phyloP scores from a whole-genome alignment of 768 basidiomycete genomes.

The Termitomyces sp. region DNA sequence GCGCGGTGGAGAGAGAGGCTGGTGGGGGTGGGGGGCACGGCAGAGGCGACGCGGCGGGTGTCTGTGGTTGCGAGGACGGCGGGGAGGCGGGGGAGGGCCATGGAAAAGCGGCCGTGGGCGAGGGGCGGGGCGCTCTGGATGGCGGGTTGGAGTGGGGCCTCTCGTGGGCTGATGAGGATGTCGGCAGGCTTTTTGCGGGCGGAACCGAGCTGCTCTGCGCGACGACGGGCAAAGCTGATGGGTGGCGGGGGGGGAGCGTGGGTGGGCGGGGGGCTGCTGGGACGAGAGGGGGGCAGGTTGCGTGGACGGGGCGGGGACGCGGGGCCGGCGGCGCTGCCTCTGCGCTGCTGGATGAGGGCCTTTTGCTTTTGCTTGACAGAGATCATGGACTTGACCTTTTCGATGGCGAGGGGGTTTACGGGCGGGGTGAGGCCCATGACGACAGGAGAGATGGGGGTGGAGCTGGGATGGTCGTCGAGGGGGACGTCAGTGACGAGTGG shows the following conservation, averaged over 20 bases:
- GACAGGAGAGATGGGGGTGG: conserved; percentile 61
- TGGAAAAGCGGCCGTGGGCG: conserved; percentile 43
- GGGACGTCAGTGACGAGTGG: conserved; percentile 33
- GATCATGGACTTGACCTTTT: conserved; percentile 59
- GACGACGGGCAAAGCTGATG: conserved; percentile 73
- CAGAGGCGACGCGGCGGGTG: conserved; percentile 47
- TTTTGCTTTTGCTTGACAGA: conserved; percentile 68
- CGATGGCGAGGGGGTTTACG: conserved; percentile 53
- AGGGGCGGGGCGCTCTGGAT: conserved; percentile 78
- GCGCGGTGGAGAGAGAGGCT: conserved; percentile 44
- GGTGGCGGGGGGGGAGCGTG: conserved; percentile 61
- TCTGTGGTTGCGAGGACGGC: conserved; percentile 33
- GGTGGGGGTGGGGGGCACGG: conserved; percentile 71
- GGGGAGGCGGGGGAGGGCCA: conserved; percentile 66
- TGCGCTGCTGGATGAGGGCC: conserved; percentile 62
- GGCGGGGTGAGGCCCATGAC: conserved; percentile 55
- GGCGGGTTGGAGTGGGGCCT: conserved; percentile 51
- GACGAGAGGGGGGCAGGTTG: conserved; percentile 24
- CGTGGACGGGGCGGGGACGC: conserved; percentile 19
- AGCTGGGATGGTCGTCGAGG: conserved; percentile 39
- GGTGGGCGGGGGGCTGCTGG: conserved; percentile 21
- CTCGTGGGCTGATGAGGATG: conserved; percentile 70
- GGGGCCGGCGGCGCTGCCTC: conserved; percentile 49
- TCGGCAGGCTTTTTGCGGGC: conserved; percentile 73
- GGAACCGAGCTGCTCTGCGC: conserved; percentile 55